phyloP scores from a whole-genome alignment of 768 basidiomycete genomes.

The Phanerodontia chrysosporium region DNA sequence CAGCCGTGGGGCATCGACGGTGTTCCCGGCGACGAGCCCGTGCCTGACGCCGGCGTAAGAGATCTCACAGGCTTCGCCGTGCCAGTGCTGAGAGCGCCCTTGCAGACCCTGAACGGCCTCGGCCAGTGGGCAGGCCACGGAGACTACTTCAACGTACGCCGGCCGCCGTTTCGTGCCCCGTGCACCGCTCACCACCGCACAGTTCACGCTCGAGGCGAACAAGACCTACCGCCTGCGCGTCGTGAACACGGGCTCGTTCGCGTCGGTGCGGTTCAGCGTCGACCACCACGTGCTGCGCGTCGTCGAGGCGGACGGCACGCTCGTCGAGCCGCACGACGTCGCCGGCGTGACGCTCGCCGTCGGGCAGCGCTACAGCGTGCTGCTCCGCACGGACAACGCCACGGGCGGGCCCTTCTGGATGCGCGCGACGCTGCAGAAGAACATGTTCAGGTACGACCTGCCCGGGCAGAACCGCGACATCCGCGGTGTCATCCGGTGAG shows the following conservation, averaged over 20 bases:
- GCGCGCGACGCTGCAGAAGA: constrained; percentile 25
- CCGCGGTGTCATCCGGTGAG: constrained; percentile 1
- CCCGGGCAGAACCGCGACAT: constrained; percentile 1
- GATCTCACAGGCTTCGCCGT: neutral
- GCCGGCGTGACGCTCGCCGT: constrained; percentile 37
- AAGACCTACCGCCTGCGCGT: constrained; percentile 43
- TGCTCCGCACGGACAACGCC: constrained; percentile 36
- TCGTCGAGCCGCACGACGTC: constrained; percentile 35
- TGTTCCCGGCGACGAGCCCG: constrained; percentile 30
- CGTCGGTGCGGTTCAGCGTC: constrained; percentile 40
- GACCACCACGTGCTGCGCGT: constrained; percentile 43
- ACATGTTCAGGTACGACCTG: constrained; percentile 30
- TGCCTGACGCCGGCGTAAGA: constrained; percentile 29
- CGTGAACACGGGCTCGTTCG: constrained; percentile 44
- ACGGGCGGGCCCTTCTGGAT: constrained; percentile 37
- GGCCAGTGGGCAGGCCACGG: constrained; percentile 32
- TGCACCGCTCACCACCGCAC: constrained; percentile 18
- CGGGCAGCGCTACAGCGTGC: constrained; percentile 48
- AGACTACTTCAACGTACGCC: constrained; percentile 25
- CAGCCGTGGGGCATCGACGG: constrained; percentile 28
- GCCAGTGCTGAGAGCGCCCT: constrained; percentile 18
- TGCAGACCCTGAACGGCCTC: constrained; percentile 30
- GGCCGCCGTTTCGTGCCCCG: neutral
- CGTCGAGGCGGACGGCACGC: constrained; percentile 45
- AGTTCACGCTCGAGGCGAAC: constrained; percentile 33